Percentiles rank a stretch among this genome's conserved stretches.
These are phyloP conservation scores for Dissoconium aciculare DNA, from an alignment of 2,329 filamentous ascomycete genomes.

Conservation along the genomic window DNA sequence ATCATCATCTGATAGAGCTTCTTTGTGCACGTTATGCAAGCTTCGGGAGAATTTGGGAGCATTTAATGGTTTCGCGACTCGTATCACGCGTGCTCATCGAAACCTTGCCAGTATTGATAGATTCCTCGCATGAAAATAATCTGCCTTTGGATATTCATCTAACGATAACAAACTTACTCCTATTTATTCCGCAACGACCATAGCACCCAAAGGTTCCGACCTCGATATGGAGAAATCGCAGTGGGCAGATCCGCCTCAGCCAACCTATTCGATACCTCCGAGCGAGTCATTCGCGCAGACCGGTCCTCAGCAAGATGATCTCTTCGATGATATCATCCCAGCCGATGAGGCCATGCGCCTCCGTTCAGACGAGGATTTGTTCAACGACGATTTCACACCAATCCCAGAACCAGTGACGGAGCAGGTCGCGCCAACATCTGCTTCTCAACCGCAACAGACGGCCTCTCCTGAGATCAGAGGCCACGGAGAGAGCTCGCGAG, in stretches of 20 bases:
- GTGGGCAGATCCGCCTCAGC: constrained; percentile 8
- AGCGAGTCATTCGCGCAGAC: constrained; percentile 23
- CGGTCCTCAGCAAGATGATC: constrained; percentile 19
- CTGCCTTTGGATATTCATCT: too few relatives aligned
- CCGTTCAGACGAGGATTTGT: constrained; percentile 36
- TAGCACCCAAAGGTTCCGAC: too few relatives aligned
- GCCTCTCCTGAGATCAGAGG: not conserved
- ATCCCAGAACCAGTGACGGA: constrained; percentile 29
- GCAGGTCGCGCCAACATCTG: constrained; percentile 5
- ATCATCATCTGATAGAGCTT: too few relatives aligned
- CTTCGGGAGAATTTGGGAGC: too few relatives aligned
- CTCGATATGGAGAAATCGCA: constrained; percentile 13
- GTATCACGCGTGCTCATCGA: too few relatives aligned
- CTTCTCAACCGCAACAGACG: constrained; percentile 1
- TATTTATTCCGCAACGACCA: not conserved
- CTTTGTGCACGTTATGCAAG: too few relatives aligned
- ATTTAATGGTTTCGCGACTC: too few relatives aligned
- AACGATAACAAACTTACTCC: not conserved
- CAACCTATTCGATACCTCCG: constrained; percentile 7
- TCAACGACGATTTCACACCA: constrained; percentile 37
- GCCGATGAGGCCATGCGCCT: constrained; percentile 35
- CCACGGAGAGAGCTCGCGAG: constrained; percentile 8
- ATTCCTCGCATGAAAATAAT: too few relatives aligned
- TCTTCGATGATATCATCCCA: constrained; percentile 23
- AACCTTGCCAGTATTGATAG: too few relatives aligned